A percentile compares a stretch with the other conserved stretches of the same genome.
Conservation (phyloP, 116 monocot species). For the Thalassia testudinum region DNA sequence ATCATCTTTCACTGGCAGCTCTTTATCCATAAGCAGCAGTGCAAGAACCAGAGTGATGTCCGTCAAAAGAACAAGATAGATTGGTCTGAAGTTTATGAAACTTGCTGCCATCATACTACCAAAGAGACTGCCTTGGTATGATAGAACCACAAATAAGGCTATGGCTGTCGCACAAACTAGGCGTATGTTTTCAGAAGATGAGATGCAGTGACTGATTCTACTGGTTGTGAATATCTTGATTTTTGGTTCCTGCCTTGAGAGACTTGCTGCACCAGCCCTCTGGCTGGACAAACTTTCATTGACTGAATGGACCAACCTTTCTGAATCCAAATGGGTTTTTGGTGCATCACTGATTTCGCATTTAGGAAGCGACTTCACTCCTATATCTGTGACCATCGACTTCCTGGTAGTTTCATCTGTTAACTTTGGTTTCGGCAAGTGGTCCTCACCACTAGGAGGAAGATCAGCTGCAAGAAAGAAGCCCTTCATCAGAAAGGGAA, state of each 20-base stretch:
- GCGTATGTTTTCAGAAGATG: constrained; percentile 37
- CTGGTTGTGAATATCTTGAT: constrained; percentile 8
- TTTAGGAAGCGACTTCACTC: too few species aligned
- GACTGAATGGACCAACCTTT: too few species aligned
- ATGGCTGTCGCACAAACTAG: constrained; percentile 21
- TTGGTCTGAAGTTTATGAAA: constrained; percentile 28
- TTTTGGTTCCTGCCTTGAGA: not conserved
- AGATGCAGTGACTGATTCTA: constrained; percentile 18
- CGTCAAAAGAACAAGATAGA: constrained; percentile 34
- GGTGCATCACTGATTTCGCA: too few species aligned
- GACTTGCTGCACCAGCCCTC: not conserved
- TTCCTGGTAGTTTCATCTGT: too few species aligned
- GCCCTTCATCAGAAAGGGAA: too few species aligned
- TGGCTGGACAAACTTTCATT: too few species aligned
- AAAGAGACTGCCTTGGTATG: constrained; percentile 6
- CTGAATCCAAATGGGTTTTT: too few species aligned
- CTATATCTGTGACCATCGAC: too few species aligned
- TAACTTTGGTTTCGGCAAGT: too few species aligned
- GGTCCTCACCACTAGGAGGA: too few species aligned
- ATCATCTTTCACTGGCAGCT: not conserved
- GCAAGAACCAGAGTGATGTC: constrained; percentile 28
- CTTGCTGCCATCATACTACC: constrained; percentile 1
- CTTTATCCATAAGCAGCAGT: constrained; percentile 6
- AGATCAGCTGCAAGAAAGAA: too few species aligned
- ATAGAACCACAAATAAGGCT: constrained; percentile 22